These are phyloP conservation scores for Lachnellula suecica DNA, from an alignment of 2,329 filamentous ascomycete species.

Conservation along the genomic window DNA sequence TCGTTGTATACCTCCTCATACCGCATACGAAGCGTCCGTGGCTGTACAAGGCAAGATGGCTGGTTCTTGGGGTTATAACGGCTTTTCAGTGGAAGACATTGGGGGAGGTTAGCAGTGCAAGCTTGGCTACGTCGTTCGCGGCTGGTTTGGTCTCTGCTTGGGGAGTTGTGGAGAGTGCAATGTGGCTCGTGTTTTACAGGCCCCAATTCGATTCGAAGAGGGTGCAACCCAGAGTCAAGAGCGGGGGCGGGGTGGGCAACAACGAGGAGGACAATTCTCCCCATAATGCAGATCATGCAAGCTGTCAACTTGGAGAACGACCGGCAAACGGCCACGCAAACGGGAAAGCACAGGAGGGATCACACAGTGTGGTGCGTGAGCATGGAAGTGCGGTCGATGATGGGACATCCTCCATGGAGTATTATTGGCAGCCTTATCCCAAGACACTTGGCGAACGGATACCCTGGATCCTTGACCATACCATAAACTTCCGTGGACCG, in stretches of 20 bases:
- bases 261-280: neutral
- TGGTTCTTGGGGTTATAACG: slow-evolving; percentile 44
- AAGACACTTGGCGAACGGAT: slow-evolving; percentile 39
- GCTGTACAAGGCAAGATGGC: slow-evolving; percentile 50
- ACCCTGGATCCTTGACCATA: slow-evolving; percentile 56
- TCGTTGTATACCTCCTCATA: slow-evolving; percentile 55
- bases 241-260: slow-evolving; percentile 11
- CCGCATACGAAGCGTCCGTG: slow-evolving; percentile 51
- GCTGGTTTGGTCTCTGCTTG: slow-evolving; percentile 50
- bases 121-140: slow-evolving; percentile 50
- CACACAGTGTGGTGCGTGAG: neutral
- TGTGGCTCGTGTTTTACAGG: slow-evolving; percentile 51
- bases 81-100: slow-evolving; percentile 45
- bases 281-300: neutral
- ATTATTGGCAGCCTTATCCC: slow-evolving; percentile 62
- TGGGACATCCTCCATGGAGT: slow-evolving; percentile 32
- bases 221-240: slow-evolving; percentile 25
- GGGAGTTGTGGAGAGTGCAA: slow-evolving; percentile 49
- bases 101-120: slow-evolving; percentile 46
- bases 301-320: neutral
- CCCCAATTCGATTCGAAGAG: slow-evolving; percentile 58
- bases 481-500: slow-evolving; percentile 51
- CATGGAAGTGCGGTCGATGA: no score
- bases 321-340: slow-evolving; percentile 13
- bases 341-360: neutral